Conservation (phyloP, 2,329 filamentous ascomycete species). For the Leptoxyphium fumago region DNA sequence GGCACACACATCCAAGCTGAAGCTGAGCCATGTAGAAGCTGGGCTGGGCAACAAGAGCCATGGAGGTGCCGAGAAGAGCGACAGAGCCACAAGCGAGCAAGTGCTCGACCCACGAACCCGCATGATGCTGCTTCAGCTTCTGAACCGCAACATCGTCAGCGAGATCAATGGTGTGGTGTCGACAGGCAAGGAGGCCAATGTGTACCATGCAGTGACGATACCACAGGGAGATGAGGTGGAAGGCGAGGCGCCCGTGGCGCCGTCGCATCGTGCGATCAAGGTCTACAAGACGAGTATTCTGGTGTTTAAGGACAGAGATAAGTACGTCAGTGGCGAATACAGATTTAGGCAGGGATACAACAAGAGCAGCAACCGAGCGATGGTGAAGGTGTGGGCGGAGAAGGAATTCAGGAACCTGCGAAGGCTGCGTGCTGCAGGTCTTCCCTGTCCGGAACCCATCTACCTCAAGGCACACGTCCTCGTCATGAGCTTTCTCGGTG, state of each 20-base stretch:
- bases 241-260: conserved; percentile 26
- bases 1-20: conserved; percentile 73
- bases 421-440: conserved; percentile 67
- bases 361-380: conserved; percentile 86
- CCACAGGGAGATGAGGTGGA: conserved; percentile 36
- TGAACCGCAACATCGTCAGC: conserved; percentile 76
- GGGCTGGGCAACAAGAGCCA: conserved; percentile 36
- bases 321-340: conserved; percentile 90
- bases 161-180: conserved; percentile 92
- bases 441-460: conserved; percentile 80
- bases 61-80: conserved; percentile 51
- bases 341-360: conserved; percentile 82
- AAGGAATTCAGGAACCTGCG: conserved; percentile 94
- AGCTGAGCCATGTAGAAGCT: conserved; percentile 50
- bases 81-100: conserved; percentile 86
- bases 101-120: conserved; percentile 86
- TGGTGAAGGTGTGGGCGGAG: conserved; percentile 98
- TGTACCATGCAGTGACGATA: conserved; percentile 72
- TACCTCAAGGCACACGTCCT: conserved; percentile 86
- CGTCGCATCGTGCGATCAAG: conserved; percentile 77
- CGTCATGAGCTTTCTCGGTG: conserved; percentile 86
- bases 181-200: conserved; percentile 96
- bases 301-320: conserved; percentile 93
- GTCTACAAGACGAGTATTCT: conserved; percentile 98
- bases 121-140: conserved; percentile 91